Evolutionary conservation across 495 filamentous ascomycete species (phyloP).

Genomic region (Podospora conica): DNA sequence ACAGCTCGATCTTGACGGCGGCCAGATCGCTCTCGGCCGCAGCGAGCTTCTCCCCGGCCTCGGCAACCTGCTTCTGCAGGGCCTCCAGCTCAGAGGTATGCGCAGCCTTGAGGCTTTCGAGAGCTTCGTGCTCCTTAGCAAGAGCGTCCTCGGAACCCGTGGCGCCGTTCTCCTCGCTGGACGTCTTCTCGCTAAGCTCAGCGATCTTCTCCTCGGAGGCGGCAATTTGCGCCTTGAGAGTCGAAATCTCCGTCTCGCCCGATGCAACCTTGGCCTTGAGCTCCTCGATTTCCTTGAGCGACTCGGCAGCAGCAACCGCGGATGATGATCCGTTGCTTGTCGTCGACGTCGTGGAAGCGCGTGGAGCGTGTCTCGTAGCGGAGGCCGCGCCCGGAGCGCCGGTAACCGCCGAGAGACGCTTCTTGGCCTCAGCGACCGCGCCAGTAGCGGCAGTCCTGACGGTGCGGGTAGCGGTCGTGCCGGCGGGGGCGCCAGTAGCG

Average conservation of each 20-base stretch:
- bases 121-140: slow-evolving; percentile 35
- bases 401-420: slow-evolving; percentile 40
- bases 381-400: slow-evolving; percentile 18
- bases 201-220: slow-evolving; percentile 39
- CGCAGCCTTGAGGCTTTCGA: slow-evolving; percentile 40
- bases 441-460: slow-evolving; percentile 30
- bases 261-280: slow-evolving; percentile 44
- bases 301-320: slow-evolving; percentile 27
- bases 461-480: slow-evolving; percentile 25
- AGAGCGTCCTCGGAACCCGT: slow-evolving; percentile 19
- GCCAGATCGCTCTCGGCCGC: slow-evolving; percentile 35
- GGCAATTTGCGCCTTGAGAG: slow-evolving; percentile 44
- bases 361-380: slow-evolving; percentile 28
- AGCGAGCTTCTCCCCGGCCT: slow-evolving; percentile 38
- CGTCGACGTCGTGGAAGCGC: slow-evolving; percentile 33
- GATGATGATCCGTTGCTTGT: slow-evolving; percentile 28
- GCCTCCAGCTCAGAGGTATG: slow-evolving; percentile 43
- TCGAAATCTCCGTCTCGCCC: slow-evolving; percentile 43
- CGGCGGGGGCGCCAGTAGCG: slow-evolving; percentile 18
- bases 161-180: slow-evolving; percentile 18
- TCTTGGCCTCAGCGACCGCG: slow-evolving; percentile 41
- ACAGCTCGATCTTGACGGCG: slow-evolving; percentile 30
- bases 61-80: slow-evolving; percentile 34
- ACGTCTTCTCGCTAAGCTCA: slow-evolving; percentile 35
- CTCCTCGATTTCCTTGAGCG: slow-evolving; percentile 45